phyloP scores from a whole-genome alignment of 1,139 yeast genomes.

The Hyphopichia fennica region DNA sequence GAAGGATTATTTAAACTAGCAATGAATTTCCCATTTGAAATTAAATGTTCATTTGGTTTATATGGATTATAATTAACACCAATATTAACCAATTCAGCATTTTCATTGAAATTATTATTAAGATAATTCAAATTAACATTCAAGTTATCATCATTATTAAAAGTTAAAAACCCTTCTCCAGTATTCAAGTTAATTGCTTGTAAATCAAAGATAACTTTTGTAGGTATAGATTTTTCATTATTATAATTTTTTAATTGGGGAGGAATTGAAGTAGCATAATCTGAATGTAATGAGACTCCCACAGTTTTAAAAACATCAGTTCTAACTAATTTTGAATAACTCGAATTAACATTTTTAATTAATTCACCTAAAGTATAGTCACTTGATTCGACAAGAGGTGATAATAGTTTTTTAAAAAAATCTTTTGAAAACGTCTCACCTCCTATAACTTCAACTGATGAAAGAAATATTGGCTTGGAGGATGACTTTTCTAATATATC shows the following conservation, averaged over 20 bases:
- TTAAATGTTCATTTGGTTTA: constrained; percentile 44
- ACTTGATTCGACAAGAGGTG: constrained; percentile 42
- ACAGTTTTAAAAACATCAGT: constrained; percentile 48
- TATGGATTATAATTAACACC: constrained; percentile 49
- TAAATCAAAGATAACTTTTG: constrained; percentile 41
- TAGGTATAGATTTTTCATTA: constrained; percentile 36
- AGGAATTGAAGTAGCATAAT: constrained; percentile 30
- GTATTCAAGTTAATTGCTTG: constrained; percentile 32
- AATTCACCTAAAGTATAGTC: constrained; percentile 50
- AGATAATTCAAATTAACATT: constrained; percentile 40
- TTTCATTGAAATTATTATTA: constrained; percentile 45
- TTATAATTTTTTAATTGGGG: constrained; percentile 25
- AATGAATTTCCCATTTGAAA: constrained; percentile 33
- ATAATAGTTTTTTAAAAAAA: constrained; percentile 46
- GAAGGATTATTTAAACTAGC: constrained; percentile 42
- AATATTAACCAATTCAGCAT: constrained; percentile 42
- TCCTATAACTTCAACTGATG: constrained; percentile 48
- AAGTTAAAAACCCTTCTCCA: constrained; percentile 36
- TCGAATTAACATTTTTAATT: constrained; percentile 23
- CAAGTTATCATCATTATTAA: constrained; percentile 42
- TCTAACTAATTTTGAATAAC: constrained; percentile 30
- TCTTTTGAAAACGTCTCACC: constrained; percentile 48
- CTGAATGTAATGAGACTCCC: constrained; percentile 32
- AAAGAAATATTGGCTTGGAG: constrained; percentile 45
- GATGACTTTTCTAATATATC: constrained; percentile 32